Base-by-base conservation (phyloP, 2,329 filamentous ascomycete genomes). In the Phoma sp. region DNA sequence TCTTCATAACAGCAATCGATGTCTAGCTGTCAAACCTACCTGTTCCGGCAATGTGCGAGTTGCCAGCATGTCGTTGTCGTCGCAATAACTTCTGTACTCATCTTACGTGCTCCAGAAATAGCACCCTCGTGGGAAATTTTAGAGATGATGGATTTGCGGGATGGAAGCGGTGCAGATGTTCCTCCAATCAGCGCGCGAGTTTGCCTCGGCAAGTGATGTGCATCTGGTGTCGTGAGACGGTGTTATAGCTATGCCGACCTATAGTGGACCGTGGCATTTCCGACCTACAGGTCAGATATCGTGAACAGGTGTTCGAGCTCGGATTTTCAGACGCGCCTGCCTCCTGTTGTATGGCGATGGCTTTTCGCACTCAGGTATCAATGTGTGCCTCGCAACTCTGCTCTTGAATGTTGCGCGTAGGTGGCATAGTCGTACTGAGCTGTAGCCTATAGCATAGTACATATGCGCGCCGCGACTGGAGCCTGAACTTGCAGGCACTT, bases 211-310 rank as follows among this genome's bases (percentile, higher is more conserved):
- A 38, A 43, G 40, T 42, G 41, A 42, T 23, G 41, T 55, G 52
- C 52, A 46, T 55, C 52, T 42, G 52, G 52, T 55, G 37, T 55
- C 52, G 52, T 50, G 52, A 55, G 52, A 55, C 52, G 46, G 32
- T 55, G 5, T 50, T 55, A 55, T 55, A 55, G 46, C 23, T 27
- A 55, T 55, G 52, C 52, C 27, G 47, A 42, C 46, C 52, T 50
- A 55, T 55, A 55, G 41, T 55, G 41, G 52, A 42, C 6, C 41
- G 14, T 42, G 36, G 36, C 38, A 55, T 55, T 55, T 55, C 46
- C 42, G 46, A 47, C 24, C 30, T 36, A 13, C 41, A 50, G 36
- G 22, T 32, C 22, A 25, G 22, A 36, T 14, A 37, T 49, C 30
- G 25, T 24, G 52, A 55, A 55, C 52, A 46, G 46, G 46, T 47